These are phyloP conservation scores for Septoria linicola DNA, from an alignment of 2,329 filamentous ascomycete species.

Conservation along the genomic window DNA sequence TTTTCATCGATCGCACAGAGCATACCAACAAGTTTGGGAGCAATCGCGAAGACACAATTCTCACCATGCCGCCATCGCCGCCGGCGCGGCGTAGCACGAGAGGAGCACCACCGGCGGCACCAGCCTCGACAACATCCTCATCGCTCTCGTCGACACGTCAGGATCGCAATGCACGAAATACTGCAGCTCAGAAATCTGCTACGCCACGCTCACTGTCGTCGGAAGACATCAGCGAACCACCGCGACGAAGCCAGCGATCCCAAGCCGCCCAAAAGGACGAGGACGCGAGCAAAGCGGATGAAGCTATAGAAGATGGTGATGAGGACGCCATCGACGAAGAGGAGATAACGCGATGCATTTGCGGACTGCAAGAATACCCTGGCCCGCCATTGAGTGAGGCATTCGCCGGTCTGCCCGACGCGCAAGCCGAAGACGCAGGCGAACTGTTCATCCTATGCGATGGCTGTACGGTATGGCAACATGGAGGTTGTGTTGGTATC, in stretches of 20 bases:
- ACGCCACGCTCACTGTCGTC: constrained; percentile 72
- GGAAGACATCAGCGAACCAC: constrained; percentile 65
- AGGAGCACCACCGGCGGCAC: constrained; percentile 55
- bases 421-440: constrained; percentile 77
- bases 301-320: constrained; percentile 54
- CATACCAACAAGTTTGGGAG: neutral
- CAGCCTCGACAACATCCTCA: constrained; percentile 74
- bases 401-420: constrained; percentile 46
- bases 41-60: neutral
- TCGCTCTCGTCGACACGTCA: constrained; percentile 68
- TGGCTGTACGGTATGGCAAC: constrained; percentile 97
- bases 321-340: constrained; percentile 69
- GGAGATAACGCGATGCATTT: constrained; percentile 93
- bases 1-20: neutral
- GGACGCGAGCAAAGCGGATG: constrained; percentile 39
- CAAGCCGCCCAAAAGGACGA: constrained; percentile 64
- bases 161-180: constrained; percentile 68
- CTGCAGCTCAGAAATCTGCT: constrained; percentile 73
- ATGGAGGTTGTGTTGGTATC: constrained; percentile 95
- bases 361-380: constrained; percentile 91
- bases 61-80: constrained; percentile 30
- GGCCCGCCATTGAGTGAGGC: constrained; percentile 65
- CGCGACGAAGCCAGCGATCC: constrained; percentile 75
- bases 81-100: constrained; percentile 76
- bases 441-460: constrained; percentile 98